Evolutionary conservation across 306 rosid genomes (phyloP).

Genomic region (Morella rubra): DNA sequence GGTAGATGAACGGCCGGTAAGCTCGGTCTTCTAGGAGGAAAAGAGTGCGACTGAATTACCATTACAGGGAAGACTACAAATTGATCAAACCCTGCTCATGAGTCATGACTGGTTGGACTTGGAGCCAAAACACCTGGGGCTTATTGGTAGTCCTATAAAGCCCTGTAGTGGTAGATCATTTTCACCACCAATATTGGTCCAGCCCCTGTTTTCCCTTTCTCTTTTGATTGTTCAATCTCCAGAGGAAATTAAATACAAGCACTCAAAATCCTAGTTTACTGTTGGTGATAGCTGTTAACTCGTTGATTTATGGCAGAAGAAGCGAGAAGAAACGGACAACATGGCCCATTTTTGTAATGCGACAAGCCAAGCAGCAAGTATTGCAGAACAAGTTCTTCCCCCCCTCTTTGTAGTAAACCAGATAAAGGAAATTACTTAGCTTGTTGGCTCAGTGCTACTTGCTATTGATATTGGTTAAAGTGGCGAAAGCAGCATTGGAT

Average conservation of each 20-base stretch:
- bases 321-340: background rate
- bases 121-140: background rate
- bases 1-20: conserved; percentile 9
- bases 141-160: background rate
- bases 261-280: background rate
- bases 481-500: background rate
- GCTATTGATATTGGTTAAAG: background rate
- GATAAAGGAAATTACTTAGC: background rate
- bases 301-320: background rate
- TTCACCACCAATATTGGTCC: background rate
- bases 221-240: background rate
- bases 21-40: background rate
- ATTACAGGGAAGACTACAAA: conserved; percentile 18
- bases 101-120: background rate
- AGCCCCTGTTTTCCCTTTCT: background rate
- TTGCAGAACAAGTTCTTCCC: background rate
- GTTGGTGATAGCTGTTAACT: background rate
- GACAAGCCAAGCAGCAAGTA: background rate
- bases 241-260: background rate
- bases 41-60: conserved; percentile 27
- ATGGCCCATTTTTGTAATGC: background rate
- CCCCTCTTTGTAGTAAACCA: too few relatives aligned
- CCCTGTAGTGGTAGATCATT: background rate
- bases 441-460: background rate
- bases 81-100: background rate